Evolutionary conservation across 768 basidiomycete genomes (phyloP), one percentile per base, ranked within the genome.

Genomic region (Dioszegia hungarica): DNA sequence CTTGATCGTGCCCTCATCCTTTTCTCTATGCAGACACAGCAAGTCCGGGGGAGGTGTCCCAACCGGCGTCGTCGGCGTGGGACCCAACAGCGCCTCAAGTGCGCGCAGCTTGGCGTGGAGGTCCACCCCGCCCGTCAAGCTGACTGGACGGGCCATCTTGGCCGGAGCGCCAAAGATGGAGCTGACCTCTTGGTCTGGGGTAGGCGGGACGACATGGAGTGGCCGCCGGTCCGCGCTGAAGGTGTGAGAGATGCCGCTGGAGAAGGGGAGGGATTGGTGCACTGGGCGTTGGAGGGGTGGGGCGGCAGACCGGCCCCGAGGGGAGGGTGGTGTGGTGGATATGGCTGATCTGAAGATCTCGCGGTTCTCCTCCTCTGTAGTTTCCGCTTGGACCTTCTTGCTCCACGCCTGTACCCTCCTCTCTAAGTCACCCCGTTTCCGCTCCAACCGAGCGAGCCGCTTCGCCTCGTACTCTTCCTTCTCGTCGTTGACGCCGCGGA

Each of bases 391-490:
- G 19, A 29, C 29, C 17, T 36, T 25, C 15, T 39, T 44, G 22
- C n/a, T 31, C 56, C 56, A 54, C 6, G 22, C 22, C 9, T 25
- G 27, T 1, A 62, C 31, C 36, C 28, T 28, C 19, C 12, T 17
- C 17, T 38, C 48, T 24, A 62, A 22, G 8, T 57, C 52, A 5
- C 34, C 45, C 22, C 53, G 37, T 20, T 55, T 57, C 12, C 56
- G 12, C 39, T 43, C 38, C 3, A 57, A n/a, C 31, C 61, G 38
- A 19, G 29, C 17, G 4, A 39, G 29, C 29, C 61, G 24, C 25
- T 45, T 37, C 3, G 37, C 39, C 38, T 62, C 51, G 39, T 62
- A 62, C 29, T 54, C 53, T 28, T 53, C 52, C 28, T 54, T 50
- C 29, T 46, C 54, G 8, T 54, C 56, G 3, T 44, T 36, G 15